Evolutionary conservation across 371 early-diverging fungal species (phyloP), one percentile per base, ranked within the genome.

Genomic region (Gilbertella persicaria): DNA sequence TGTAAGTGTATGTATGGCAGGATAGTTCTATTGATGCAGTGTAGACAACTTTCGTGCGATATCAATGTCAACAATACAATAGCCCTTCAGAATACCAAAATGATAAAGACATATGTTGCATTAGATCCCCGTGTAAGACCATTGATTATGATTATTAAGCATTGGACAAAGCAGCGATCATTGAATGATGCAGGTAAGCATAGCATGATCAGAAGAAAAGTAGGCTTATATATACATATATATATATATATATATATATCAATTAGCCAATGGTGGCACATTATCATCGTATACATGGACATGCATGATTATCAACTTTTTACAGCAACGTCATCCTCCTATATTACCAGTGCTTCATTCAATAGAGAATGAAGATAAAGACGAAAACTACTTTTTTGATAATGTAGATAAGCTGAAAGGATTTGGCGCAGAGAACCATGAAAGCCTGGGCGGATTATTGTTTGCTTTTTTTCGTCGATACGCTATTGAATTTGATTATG

Each of bases 341-440:
- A 91, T 96, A 52, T 71, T 96, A 16, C 97, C 97, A 1, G 83
- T 81, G 10, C 69, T 96, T 28, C 95, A 95, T 55, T 76, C 82
- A 39, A 67, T 84, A 29, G 60, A 53, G 2, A 59, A 53, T 38
- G 33, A 47, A 26, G 42, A 23, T 8, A 48, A 48, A 5, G 30
- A 37, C 12, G 55, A 55, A 16, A 36, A 23, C 13, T 51, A 51
- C 33, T 96, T 95, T 58, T 86, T 78, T 58, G 80, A 83, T 20
- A 78, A 93, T 63, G 53, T 89, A 12, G 76, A 75, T 10, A 30
- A 69, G 28, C 60, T 91, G 14, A 66, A 66, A 25, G 88, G 82
- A 2, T 93, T 83, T 68, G 93, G 95, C 0, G 40, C 58, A 12
- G 62, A 67, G 0, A 93, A 93, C 67, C 67, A 48, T 13, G 92